Conservation (phyloP, 306 rosid species). For the Cucumis cinereus region DNA sequence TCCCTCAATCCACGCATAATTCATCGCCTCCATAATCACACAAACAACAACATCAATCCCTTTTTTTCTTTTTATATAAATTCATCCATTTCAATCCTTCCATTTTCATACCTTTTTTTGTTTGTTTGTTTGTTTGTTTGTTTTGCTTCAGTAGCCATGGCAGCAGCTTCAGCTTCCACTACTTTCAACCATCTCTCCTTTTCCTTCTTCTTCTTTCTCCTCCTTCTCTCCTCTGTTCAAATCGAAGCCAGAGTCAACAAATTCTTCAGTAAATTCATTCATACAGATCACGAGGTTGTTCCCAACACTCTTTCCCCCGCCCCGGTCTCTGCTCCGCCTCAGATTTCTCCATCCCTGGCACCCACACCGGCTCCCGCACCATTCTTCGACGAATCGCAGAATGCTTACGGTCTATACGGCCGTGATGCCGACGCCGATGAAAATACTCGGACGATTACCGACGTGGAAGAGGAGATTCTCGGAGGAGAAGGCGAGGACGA, state of each 20-base stretch:
- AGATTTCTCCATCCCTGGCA: slow-evolving; percentile 11
- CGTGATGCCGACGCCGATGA: slow-evolving; percentile 3
- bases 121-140: background rate
- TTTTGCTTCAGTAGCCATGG: background rate
- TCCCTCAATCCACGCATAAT: slow-evolving; percentile 64
- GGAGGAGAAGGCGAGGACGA: slow-evolving; percentile 17
- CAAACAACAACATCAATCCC: background rate
- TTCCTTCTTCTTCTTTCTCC: slow-evolving; percentile 16
- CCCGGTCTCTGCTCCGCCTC: background rate
- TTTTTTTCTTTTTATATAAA: slow-evolving; percentile 19
- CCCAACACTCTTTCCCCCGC: slow-evolving; percentile 1
- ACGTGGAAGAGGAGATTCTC: slow-evolving; percentile 25
- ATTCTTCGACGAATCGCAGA: slow-evolving; percentile 15
- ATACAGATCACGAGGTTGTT: slow-evolving; percentile 6
- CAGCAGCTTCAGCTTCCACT: slow-evolving; percentile 6
- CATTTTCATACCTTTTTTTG: background rate
- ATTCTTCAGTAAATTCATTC: slow-evolving; percentile 34
- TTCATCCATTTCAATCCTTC: slow-evolving; percentile 1
- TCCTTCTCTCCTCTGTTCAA: slow-evolving; percentile 25
- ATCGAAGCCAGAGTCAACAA: slow-evolving; percentile 43
- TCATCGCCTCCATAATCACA: slow-evolving; percentile 5
- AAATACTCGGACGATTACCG: slow-evolving; percentile 23
- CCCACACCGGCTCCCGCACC: slow-evolving; percentile 26
- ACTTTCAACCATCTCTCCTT: slow-evolving; percentile 16
- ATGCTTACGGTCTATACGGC: slow-evolving; percentile 51